These are phyloP conservation scores for Colletotrichum sp. DNA, from an alignment of 2,329 filamentous ascomycete genomes.

Conservation along the genomic window DNA sequence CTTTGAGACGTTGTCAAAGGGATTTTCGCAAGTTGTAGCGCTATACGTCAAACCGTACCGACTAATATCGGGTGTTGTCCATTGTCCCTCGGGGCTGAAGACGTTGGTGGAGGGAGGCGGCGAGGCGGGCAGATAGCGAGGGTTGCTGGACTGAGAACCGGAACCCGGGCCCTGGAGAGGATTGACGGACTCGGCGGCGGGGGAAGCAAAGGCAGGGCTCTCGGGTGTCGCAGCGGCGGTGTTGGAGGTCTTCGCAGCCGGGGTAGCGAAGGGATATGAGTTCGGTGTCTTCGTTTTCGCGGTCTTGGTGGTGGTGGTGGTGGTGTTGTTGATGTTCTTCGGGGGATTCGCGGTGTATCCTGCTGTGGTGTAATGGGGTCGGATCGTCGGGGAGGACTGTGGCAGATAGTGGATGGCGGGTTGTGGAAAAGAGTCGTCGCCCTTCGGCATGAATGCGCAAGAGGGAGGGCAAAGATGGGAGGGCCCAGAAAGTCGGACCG, in stretches of 20 bases:
- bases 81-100: background rate
- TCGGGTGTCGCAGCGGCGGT: background rate
- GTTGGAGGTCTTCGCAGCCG: background rate
- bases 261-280: background rate
- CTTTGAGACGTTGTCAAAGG: conserved; percentile 12
- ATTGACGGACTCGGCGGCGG: background rate
- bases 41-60: conserved; percentile 34
- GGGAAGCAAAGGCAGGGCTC: background rate
- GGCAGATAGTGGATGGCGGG: conserved; percentile 5
- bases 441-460: conserved; percentile 24
- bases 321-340: background rate
- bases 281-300: background rate
- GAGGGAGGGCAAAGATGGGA: background rate
- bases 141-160: conserved; percentile 18
- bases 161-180: conserved; percentile 19
- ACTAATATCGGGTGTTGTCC: conserved; percentile 24
- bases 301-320: background rate
- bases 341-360: background rate
- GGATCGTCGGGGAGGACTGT: conserved; percentile 1
- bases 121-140: conserved; percentile 11
- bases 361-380: background rate
- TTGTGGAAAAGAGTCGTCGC: conserved; percentile 18
- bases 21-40: conserved; percentile 23
- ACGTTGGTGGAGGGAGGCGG: background rate
- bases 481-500: conserved; percentile 14